Conservation (phyloP, 2,329 filamentous ascomycete genomes). For the Cercospora sp. region DNA sequence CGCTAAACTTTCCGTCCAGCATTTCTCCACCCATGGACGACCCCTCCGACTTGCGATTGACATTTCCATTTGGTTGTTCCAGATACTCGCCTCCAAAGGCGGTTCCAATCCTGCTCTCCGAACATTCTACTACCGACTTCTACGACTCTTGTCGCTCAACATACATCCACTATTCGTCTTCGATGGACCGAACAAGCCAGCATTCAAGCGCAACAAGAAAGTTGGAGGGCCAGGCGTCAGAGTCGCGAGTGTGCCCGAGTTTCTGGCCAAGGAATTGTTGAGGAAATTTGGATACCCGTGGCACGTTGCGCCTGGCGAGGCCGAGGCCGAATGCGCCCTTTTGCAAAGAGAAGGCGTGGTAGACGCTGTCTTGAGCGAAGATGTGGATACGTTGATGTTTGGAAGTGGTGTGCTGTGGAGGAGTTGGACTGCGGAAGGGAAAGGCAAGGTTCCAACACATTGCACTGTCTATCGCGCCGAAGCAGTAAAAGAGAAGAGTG, state of each 20-base stretch:
- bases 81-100: conserved; percentile 79
- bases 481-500: conserved; percentile 56
- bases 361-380: conserved; percentile 91
- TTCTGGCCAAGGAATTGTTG: conserved; percentile 80
- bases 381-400: conserved; percentile 68
- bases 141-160: conserved; percentile 73
- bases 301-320: conserved; percentile 89
- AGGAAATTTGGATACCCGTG: conserved; percentile 79
- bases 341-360: conserved; percentile 80
- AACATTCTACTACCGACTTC: conserved; percentile 87
- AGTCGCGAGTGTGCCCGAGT: conserved; percentile 66
- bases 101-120: conserved; percentile 87
- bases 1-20: conserved; percentile 76
- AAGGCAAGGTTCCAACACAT: conserved; percentile 73
- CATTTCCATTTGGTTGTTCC: conserved; percentile 96
- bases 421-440: conserved; percentile 76
- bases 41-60: conserved; percentile 89
- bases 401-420: conserved; percentile 25
- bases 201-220: conserved; percentile 83
- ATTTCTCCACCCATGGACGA: conserved; percentile 67
- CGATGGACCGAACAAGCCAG: conserved; percentile 80
- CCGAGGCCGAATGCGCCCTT: conserved; percentile 91
- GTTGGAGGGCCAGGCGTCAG: conserved; percentile 59
- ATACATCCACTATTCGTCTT: conserved; percentile 89
- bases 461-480: conserved; percentile 75